phyloP scores from a whole-genome alignment of 192 early-diverging fungal species.

The Rhizoclosmatium globosum region DNA sequence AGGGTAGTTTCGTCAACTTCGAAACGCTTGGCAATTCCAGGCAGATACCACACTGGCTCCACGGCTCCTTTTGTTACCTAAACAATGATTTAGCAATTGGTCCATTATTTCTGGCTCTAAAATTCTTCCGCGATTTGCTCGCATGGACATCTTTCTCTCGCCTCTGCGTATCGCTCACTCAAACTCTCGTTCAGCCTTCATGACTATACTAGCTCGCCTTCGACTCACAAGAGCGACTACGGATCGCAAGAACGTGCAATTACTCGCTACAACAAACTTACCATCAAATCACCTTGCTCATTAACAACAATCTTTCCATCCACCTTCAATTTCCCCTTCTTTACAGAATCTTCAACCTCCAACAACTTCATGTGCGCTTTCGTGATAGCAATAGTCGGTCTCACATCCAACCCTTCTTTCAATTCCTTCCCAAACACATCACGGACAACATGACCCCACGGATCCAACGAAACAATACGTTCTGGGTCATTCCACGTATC shows the following conservation, averaged over 20 bases:
- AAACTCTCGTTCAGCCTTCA: too few species aligned
- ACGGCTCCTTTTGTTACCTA: conserved; percentile 84
- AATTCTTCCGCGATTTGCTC: too few species aligned
- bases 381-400: conserved; percentile 92
- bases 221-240: too few species aligned
- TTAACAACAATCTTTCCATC: conserved; percentile 89
- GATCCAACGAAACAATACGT: conserved; percentile 91
- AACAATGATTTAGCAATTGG: neutral
- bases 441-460: conserved; percentile 85
- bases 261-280: neutral
- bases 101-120: too few species aligned
- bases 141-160: too few species aligned
- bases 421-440: conserved; percentile 69
- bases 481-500: conserved; percentile 81
- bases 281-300: conserved; percentile 79
- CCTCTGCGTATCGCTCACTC: too few species aligned
- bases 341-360: conserved; percentile 82
- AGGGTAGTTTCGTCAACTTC: conserved; percentile 84
- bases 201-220: too few species aligned
- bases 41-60: conserved; percentile 95
- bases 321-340: conserved; percentile 66
- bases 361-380: conserved; percentile 95
- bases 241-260: neutral
- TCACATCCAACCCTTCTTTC: conserved; percentile 78
- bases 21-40: conserved; percentile 89